Evolutionary conservation across 805 yeast genomes (phyloP).

Genomic region (Komagataella populi): DNA sequence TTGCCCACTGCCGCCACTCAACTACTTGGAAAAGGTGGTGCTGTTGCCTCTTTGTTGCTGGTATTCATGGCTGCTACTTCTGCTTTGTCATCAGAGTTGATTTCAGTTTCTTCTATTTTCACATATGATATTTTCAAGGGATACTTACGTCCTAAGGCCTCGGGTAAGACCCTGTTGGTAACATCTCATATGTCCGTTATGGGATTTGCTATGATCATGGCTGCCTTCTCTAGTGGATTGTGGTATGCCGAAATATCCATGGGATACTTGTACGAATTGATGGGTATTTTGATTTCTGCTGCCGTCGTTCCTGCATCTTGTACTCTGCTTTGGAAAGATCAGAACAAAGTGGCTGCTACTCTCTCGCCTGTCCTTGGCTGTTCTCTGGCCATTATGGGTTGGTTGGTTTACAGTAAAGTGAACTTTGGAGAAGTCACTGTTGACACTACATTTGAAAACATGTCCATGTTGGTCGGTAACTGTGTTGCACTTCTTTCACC

Average conservation of each 20-base stretch:
- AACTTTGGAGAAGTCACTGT: conserved; percentile 29
- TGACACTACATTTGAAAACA: conserved; percentile 58
- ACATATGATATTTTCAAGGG: conserved; percentile 79
- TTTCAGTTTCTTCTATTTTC: conserved; percentile 74
- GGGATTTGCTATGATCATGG: conserved; percentile 46
- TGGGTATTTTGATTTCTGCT: conserved; percentile 83
- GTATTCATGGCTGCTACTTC: conserved; percentile 89
- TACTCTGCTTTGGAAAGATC: conserved; percentile 49
- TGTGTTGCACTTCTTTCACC: conserved; percentile 74
- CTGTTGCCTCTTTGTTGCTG: conserved; percentile 65
- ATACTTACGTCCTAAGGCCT: conserved; percentile 67
- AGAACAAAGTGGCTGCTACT: conserved; percentile 57
- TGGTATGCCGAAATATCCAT: conserved; percentile 71
- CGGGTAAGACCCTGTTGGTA: conserved; percentile 56
- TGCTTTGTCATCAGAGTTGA: conserved; percentile 84
- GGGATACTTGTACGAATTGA: conserved; percentile 78
- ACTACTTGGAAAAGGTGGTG: conserved; percentile 78
- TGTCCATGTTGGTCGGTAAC: conserved; percentile 85
- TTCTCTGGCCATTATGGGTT: conserved; percentile 54
- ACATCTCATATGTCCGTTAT: conserved; percentile 60
- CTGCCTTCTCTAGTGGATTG: conserved; percentile 73
- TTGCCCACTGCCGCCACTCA: conserved; percentile 74
- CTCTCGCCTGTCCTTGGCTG: conserved; percentile 73
- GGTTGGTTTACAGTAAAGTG: conserved; percentile 40
- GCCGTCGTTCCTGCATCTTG: conserved; percentile 71